Base-by-base conservation (phyloP, 495 filamentous ascomycete species). In the Neurospora tetrasperma region DNA sequence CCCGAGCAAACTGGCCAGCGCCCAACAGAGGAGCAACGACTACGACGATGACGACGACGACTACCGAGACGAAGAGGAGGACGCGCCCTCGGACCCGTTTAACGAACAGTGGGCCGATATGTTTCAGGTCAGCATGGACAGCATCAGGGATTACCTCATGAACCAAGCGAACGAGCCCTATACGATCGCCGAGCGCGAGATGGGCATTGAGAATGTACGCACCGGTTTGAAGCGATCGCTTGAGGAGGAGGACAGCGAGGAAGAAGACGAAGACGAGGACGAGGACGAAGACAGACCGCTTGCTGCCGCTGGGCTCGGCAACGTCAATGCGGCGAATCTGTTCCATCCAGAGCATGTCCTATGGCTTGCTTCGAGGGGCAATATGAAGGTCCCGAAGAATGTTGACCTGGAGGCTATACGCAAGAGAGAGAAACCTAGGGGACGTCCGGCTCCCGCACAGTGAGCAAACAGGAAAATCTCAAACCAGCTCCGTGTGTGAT, bases 181-280 rank as follows among this genome's bases (percentile, higher is more conserved):
- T 77, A 94, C 91, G 20, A 83, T 88, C 8, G 91, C 89, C 76
- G 92, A 95, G 83, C 83, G 85, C 69, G 87, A 89, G 73, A 78
- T 75, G 48, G 92, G 92, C 2, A 78, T 91, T n/a, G 84, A 89
- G 80, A 91, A 90, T 78, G 90, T 94, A 46, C 85, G 88, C 6
- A 93, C 91, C 12, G 92, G 92, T 18, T 78, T 94, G 75, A 85
- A 75, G 80, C 84, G 87, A 74, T 77, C 80, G 38, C 77, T 90
- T 74, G 85, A 86, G 70, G 88, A 90, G 77, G 87, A 87, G 39
- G 81, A 86, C 9, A 87, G 83, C 8, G 82, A 83, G 0, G 85
- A 85, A 0, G 84, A 85, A 0, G 87, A 88, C 0, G 86, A 89
- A 0, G 87, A 89, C 2, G 89, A 89, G 2, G 89, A 87, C 2